Evolutionary conservation across 2,329 filamentous ascomycete genomes (phyloP), one percentile per base, ranked within the genome.

Genomic region (Arthroderma uncinatum): DNA sequence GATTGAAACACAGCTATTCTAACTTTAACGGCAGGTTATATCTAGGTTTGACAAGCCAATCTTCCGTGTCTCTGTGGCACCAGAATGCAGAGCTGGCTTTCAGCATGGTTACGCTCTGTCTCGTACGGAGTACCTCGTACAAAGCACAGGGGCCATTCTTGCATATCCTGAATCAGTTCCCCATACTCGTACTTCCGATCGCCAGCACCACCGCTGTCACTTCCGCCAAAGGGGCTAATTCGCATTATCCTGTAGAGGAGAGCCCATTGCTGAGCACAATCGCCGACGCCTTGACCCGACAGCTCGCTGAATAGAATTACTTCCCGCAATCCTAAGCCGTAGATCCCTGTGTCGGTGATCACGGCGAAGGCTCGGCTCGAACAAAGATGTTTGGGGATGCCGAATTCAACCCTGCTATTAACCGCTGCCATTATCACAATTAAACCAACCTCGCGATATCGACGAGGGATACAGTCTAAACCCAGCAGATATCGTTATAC

Each of bases 1-100:
- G 44, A 21, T 48, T 48, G 44, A 48, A 48, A 48, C 21, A 48
- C 44, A 21, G 25, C 44, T 7, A 28, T 21, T 16, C 23, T 48
- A 30, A 48, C 21, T n/a, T 48, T 48, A 28, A 30, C 44, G 25
- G 10, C 12, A 30, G 25, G 23, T 25, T 21, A 19, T 10, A 19
- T 34, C 12, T 34, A 28, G 44, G 44, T 48, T 48, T 12, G 21
- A 48, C 44, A 30, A 25, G 44, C 44, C 44, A 39, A 39, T 48
- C 25, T 48, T 48, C 44, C 44, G 44, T 42, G 25, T 48, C 25
- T 48, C 44, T 48, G 44, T 48, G 44, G 44, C 44, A 48, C 44
- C 21, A n/a, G n/a, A n/a, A n/a, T n/a, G n/a, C n/a, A n/a, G n/a
- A n/a, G n/a, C n/a, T n/a, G n/a, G n/a, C n/a, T n/a, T n/a, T n/a